phyloP scores from a whole-genome alignment of 108 stramenopile species.

The Pseudonitzschia multistriata region DNA sequence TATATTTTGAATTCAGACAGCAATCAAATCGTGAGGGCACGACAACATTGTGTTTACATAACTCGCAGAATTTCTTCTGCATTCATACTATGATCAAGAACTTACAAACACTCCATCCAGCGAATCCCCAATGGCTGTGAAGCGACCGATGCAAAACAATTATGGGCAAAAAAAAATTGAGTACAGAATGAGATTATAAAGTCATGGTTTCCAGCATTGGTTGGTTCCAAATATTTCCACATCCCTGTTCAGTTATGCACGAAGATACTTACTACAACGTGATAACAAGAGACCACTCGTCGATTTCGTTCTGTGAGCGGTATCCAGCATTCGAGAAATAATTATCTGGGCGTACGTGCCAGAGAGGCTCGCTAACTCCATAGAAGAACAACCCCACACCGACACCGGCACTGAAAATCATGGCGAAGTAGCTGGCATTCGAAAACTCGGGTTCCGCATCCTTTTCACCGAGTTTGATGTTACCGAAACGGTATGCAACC shows the following conservation, averaged over 20 bases:
- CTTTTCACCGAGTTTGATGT: constrained; percentile 51
- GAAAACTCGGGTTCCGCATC: constrained; percentile 51
- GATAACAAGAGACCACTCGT: constrained; percentile 52
- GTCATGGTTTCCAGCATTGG: too few relatives aligned
- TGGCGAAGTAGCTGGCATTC: constrained; percentile 52
- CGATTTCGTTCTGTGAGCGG: constrained; percentile 47
- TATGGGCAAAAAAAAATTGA: too few relatives aligned
- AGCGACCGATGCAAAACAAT: too few relatives aligned
- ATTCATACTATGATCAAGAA: too few relatives aligned
- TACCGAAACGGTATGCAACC: constrained; percentile 43
- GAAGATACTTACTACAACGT: constrained; percentile 32
- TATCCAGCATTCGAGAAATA: constrained; percentile 47
- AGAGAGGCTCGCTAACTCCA: constrained; percentile 59
- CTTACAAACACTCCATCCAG: constrained; percentile 46
- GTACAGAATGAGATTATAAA: too few relatives aligned
- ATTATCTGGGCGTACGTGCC: constrained; percentile 30
- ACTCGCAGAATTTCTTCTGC: too few relatives aligned
- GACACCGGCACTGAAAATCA: constrained; percentile 64
- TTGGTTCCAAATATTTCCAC: too few relatives aligned
- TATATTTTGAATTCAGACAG: neutral
- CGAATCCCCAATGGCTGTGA: constrained; percentile 56
- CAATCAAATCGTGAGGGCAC: neutral
- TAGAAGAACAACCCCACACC: constrained; percentile 62
- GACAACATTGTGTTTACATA: too few relatives aligned
- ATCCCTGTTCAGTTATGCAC: too few relatives aligned